Percentiles rank a stretch among this genome's conserved stretches.
Evolutionary conservation across 2,329 filamentous ascomycete species (phyloP).

Genomic region (Apiospora malaysiana): DNA sequence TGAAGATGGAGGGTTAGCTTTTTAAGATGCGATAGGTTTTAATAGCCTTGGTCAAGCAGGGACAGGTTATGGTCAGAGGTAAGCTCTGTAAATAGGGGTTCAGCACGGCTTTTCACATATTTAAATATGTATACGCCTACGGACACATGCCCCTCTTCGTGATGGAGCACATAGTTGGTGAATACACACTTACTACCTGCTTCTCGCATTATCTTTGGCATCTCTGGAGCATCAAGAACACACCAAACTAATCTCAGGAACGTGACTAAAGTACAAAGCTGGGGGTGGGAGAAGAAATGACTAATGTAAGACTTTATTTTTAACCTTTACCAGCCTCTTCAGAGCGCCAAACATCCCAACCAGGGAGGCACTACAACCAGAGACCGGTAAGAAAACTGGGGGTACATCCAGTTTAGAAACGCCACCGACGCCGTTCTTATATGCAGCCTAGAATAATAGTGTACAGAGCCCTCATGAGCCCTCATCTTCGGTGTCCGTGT

Average conservation of each 20-base stretch:
- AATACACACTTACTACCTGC: neutral
- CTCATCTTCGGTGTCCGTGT: constrained; percentile 71
- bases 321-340: neutral
- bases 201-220: neutral
- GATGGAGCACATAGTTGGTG: neutral
- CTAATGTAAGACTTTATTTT: constrained; percentile 10
- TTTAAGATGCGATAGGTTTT: neutral
- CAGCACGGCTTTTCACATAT: neutral
- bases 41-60: neutral
- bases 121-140: neutral
- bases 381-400: constrained; percentile 1
- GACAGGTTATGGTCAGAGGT: neutral
- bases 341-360: constrained; percentile 8
- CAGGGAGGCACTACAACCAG: constrained; percentile 6
- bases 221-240: neutral
- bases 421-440: constrained; percentile 20
- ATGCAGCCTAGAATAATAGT: constrained; percentile 21
- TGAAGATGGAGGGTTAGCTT: neutral
- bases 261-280: neutral
- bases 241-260: neutral
- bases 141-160: neutral
- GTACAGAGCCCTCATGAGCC: constrained; percentile 17
- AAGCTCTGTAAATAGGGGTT: neutral
- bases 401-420: constrained; percentile 13
- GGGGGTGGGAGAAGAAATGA: neutral